Evolutionary conservation across 768 basidiomycete species (phyloP).

Genomic region (Tulasnella calospora): DNA sequence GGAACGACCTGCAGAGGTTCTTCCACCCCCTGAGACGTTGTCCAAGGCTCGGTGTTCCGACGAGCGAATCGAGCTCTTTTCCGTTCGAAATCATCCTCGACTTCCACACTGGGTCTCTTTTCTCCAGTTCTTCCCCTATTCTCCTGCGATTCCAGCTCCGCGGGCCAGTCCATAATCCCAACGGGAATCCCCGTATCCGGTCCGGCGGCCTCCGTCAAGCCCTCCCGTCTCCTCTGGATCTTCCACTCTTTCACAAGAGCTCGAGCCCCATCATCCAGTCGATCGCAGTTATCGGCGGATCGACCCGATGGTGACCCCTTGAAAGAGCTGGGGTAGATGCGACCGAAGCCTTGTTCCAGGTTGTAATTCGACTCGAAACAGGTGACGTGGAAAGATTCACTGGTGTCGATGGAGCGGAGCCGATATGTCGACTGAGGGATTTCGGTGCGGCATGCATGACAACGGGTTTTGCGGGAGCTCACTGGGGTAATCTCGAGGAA

Average conservation of each 20-base stretch:
- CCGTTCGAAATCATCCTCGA: constrained; percentile 15
- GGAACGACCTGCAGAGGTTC: background rate
- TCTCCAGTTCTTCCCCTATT: constrained; percentile 7
- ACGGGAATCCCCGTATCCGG: constrained; percentile 12
- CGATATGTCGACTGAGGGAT: constrained; percentile 20
- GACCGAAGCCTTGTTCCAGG: constrained; percentile 22
- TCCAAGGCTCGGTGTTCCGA: background rate
- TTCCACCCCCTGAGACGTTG: background rate
- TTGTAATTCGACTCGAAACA: constrained; percentile 14
- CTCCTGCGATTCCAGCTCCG: background rate
- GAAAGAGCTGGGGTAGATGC: constrained; percentile 18
- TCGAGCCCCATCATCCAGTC: constrained; percentile 15
- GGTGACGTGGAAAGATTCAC: constrained; percentile 4
- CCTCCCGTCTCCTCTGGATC: constrained; percentile 13
- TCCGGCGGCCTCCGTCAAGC: constrained; percentile 16
- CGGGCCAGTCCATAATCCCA: background rate
- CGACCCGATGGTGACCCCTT: background rate
- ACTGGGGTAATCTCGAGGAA: constrained; percentile 16
- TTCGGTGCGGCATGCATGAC: constrained; percentile 4
- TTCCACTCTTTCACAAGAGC: constrained; percentile 20
- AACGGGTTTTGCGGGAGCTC: constrained; percentile 1
- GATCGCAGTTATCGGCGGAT: background rate
- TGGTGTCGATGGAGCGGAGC: constrained; percentile 15
- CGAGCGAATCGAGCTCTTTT: constrained; percentile 2
- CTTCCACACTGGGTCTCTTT: background rate